Percentiles rank a stretch among this genome's conserved stretches.
Conservation (phyloP, 495 filamentous ascomycete species). For the Aspergillus funiculosus region DNA sequence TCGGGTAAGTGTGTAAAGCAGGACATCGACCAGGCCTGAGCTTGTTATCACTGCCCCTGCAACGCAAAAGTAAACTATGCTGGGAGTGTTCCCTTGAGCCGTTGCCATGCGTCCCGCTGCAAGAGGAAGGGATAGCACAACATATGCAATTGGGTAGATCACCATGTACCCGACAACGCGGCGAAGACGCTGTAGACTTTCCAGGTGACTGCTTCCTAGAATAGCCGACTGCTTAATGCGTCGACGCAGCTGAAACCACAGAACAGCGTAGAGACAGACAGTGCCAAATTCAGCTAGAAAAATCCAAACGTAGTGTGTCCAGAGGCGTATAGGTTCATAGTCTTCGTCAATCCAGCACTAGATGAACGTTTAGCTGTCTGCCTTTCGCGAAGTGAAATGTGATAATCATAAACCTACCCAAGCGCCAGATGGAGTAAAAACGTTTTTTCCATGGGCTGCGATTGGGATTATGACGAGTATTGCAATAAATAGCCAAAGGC, state of each 20-base stretch:
- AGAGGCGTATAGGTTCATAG: constrained; percentile 57
- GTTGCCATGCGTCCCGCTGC: constrained; percentile 63
- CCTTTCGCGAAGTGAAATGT: too few relatives aligned
- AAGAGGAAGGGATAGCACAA: constrained; percentile 64
- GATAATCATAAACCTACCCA: constrained; percentile 60
- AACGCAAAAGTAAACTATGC: constrained; percentile 56
- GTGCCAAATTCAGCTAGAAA: constrained; percentile 64
- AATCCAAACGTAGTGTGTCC: constrained; percentile 76
- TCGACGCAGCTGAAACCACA: constrained; percentile 55
- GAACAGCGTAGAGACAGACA: constrained; percentile 56
- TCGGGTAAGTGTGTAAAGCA: constrained; percentile 68
- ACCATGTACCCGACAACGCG: constrained; percentile 62
- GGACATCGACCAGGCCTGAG: constrained; percentile 68
- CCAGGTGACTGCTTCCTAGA: constrained; percentile 32
- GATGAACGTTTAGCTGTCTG: not conserved
- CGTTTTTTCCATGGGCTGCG: constrained; percentile 47
- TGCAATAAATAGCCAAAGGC: constrained; percentile 56
- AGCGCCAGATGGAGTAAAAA: constrained; percentile 55
- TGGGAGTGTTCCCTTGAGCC: constrained; percentile 50
- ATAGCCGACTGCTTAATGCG: constrained; percentile 39
- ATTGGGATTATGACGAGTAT: constrained; percentile 52
- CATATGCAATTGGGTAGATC: constrained; percentile 69
- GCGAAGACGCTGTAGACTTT: constrained; percentile 37
- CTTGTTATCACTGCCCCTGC: constrained; percentile 68
- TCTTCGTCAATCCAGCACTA: constrained; percentile 66